A percentile compares a stretch with the other conserved stretches of the same genome.
Evolutionary conservation across 306 rosid species (phyloP).

Genomic region (Prunus mira): DNA sequence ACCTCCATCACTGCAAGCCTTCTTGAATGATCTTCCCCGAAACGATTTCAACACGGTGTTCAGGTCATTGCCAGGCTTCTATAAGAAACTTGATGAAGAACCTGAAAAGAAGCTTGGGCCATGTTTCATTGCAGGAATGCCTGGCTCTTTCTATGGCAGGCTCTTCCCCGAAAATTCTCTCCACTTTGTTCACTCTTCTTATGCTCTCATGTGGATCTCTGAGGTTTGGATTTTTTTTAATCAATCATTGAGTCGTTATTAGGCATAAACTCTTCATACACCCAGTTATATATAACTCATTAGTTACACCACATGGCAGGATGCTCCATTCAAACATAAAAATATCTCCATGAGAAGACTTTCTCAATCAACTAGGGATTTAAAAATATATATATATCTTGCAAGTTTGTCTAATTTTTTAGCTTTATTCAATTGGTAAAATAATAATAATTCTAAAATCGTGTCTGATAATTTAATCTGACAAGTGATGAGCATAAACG

Average conservation of each 20-base stretch:
- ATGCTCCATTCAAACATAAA: too few relatives aligned
- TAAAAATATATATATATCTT: too few relatives aligned
- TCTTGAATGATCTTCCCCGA: constrained; percentile 42
- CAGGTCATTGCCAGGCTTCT: constrained; percentile 30
- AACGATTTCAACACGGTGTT: constrained; percentile 50
- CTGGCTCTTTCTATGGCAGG: constrained; percentile 50
- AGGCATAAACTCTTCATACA: too few relatives aligned
- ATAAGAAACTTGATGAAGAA: neutral
- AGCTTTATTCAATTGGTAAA: too few relatives aligned
- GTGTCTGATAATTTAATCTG: too few relatives aligned
- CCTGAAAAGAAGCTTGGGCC: constrained; percentile 6
- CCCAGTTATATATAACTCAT: too few relatives aligned
- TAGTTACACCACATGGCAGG: too few relatives aligned
- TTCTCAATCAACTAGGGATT: too few relatives aligned
- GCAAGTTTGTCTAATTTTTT: too few relatives aligned
- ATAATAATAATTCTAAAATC: too few relatives aligned
- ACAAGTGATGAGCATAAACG: too few relatives aligned
- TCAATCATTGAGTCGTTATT: neutral
- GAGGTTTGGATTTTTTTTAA: constrained; percentile 14
- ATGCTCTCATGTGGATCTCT: constrained; percentile 43
- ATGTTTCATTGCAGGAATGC: constrained; percentile 41
- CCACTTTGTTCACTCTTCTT: constrained; percentile 42
- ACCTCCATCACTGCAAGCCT: constrained; percentile 24
- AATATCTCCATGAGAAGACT: too few relatives aligned
- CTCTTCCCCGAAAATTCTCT: constrained; percentile 39